Base-by-base conservation (phyloP, 2,329 filamentous ascomycete species). In the Teratosphaeria pseudoeucalypti region DNA sequence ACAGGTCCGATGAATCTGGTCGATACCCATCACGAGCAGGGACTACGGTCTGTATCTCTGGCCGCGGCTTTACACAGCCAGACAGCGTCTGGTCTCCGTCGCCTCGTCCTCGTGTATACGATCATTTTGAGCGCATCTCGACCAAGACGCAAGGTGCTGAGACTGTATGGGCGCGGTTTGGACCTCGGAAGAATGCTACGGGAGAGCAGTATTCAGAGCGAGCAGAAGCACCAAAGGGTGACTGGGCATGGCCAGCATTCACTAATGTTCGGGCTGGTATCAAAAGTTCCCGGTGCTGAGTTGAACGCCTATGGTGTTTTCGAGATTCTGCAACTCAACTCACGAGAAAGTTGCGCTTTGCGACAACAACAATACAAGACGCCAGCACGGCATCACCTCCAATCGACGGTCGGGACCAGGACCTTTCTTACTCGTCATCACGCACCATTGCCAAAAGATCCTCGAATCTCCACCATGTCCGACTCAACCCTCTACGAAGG, bases 401-500 rank as follows among this genome's bases (percentile, higher is more conserved):
- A 7, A 49, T 9, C 7, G 0, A 19, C n/a, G 4, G 1, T 23
- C n/a, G 43, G 7, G 10, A 49, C 16, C 5, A 19, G 14, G 23
- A 2, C 2, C 19, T 3, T n/a, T n/a, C 6, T 6, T 5, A 1
- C n/a, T 23, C 43, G 19, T 5, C 19, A 49, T 11, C 43, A 49
- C 19, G 3, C n/a, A 11, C 1, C 16, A 1, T 2, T 10, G 23
- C n/a, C 16, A 4, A 19, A 7, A 2, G 2, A 49, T 6, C 43
- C 16, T 10, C 6, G 23, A 3, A 60, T 53, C 63, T 75, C 77
- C 68, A 80, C 77, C 66, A 85, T 90, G 76, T 87, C 88, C 54
- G 92, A 97, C 78, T 87, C 92, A 60, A 87, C 94, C 70, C 89
- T 97, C 75, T 95, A 95, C 78, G 91, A 96, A 77, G 91, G 95